Base-by-base conservation (phyloP, 2,329 filamentous ascomycete genomes). In the Coniochaeta sp. region DNA sequence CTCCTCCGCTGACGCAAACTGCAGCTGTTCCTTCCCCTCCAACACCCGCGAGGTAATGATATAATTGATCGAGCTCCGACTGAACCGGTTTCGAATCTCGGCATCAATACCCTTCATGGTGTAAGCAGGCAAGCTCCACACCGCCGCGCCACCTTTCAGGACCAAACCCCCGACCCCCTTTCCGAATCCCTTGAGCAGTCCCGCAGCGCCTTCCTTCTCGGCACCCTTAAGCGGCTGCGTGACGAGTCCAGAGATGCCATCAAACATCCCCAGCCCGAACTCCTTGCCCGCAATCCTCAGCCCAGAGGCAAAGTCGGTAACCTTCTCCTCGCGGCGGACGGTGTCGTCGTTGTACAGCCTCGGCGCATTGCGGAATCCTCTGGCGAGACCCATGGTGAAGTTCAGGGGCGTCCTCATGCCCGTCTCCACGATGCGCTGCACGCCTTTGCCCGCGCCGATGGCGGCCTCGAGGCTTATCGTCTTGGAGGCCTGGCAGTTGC, bases 341-440 rank as follows among this genome's bases (percentile, higher is more conserved):
- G 87, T 93, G 1, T 90, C 86, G 67, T 96, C 92, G 47, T 92
- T 89, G 69, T 96, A 96, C 1, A 96, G 77, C 65, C 85, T 88
- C 0, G 93, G 92, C 6, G 90, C 88, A 67, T 96, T 96, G 69
- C 93, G 89, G 70, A 96, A 96, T 0, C 93, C 93, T 71, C 89
- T 89, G 0, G 92, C 89, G 40, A 96, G 75, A 0, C 89, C 89
- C 47, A 96, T 75, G 44, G 90, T 90, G 64, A 96, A 89, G 70
- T 96, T 91, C 81, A 95, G 88, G 0, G 92, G 93, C 1, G 88
- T 88, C 66, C 89, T 90, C 62, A 93, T 79, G 6, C 89, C 85
- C n/a, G 89, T 87, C 12, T 82, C 82, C 6, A 93, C 84, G 56
- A 95, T 88, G n/a, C 86, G 84, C 24, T 84, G 82, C 38, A 92